Conservation (phyloP, 2,329 filamentous ascomycete species). For the Cladophialophora chaetospira region DNA sequence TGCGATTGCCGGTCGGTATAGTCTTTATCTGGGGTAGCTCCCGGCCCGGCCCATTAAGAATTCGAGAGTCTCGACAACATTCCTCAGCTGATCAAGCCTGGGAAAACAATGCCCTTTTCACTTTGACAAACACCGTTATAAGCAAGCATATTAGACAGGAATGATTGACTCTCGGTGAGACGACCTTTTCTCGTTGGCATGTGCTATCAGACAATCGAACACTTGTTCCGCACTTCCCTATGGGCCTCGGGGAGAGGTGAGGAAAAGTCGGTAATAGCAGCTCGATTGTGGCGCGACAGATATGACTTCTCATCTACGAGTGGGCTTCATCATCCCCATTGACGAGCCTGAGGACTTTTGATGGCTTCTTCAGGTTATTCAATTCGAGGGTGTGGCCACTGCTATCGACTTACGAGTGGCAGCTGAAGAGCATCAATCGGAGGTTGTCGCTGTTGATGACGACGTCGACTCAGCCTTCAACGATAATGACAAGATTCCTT, state of each 20-base stretch:
- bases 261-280: no score
- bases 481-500: constrained; percentile 20
- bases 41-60: constrained; percentile 1
- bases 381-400: not conserved
- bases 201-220: no score
- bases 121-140: not conserved
- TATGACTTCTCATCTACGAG: no score
- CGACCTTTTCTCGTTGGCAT: no score
- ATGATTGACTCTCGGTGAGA: not conserved
- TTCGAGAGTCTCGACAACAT: not conserved
- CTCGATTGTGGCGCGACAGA: no score
- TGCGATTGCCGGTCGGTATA: not conserved
- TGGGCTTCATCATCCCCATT: no score
- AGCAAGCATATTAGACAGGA: not conserved
- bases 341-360: no score
- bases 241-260: no score
- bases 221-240: no score
- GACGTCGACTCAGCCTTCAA: constrained; percentile 18
- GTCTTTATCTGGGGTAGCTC: not conserved
- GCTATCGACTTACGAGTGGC: not conserved
- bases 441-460: constrained; percentile 5
- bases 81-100: not conserved
- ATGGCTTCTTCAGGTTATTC: not conserved
- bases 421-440: not conserved
- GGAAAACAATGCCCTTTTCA: not conserved